Evolutionary conservation across 176 grass and related monocot species (phyloP).

Genomic region (Oryza nivara): DNA sequence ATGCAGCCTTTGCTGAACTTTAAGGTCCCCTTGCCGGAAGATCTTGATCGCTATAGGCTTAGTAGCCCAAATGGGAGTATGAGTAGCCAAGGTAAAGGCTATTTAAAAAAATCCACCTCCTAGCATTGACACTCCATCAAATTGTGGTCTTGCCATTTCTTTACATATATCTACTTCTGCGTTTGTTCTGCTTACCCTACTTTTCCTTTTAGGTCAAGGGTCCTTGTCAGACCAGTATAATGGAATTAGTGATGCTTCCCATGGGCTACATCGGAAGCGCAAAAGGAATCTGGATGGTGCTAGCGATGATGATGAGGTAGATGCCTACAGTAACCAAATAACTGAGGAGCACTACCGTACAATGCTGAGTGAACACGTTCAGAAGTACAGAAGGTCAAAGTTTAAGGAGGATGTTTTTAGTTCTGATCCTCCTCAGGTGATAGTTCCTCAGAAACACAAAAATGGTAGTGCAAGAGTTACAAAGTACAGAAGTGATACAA

Average conservation of each 20-base stretch:
- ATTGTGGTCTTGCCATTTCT: background rate
- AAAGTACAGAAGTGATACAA: slow-evolving; percentile 50
- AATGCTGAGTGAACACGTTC: slow-evolving; percentile 92
- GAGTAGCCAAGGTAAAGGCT: slow-evolving; percentile 69
- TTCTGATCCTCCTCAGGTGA: slow-evolving; percentile 50
- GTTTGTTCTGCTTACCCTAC: slow-evolving; percentile 33
- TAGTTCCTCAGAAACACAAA: slow-evolving; percentile 46
- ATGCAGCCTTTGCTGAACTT: slow-evolving; percentile 90
- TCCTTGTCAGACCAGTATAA: slow-evolving; percentile 68
- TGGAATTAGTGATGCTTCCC: slow-evolving; percentile 59
- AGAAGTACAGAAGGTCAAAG: slow-evolving; percentile 67
- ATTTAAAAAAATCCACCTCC: slow-evolving; percentile 28
- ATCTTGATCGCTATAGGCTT: slow-evolving; percentile 66
- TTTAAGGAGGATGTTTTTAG: slow-evolving; percentile 52
- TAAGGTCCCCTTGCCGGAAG: slow-evolving; percentile 75
- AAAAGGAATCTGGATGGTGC: slow-evolving; percentile 51
- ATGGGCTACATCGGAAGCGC: slow-evolving; percentile 49
- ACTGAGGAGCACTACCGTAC: slow-evolving; percentile 86
- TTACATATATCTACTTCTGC: slow-evolving; percentile 13
- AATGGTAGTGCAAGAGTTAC: slow-evolving; percentile 45
- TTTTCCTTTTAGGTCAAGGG: slow-evolving; percentile 54
- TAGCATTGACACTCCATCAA: slow-evolving; percentile 22
- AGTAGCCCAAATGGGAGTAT: slow-evolving; percentile 77
- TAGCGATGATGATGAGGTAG: slow-evolving; percentile 62
- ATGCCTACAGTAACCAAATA: slow-evolving; percentile 67